Conservation (phyloP, 768 basidiomycete genomes). For the Agaricus subrufescens region DNA sequence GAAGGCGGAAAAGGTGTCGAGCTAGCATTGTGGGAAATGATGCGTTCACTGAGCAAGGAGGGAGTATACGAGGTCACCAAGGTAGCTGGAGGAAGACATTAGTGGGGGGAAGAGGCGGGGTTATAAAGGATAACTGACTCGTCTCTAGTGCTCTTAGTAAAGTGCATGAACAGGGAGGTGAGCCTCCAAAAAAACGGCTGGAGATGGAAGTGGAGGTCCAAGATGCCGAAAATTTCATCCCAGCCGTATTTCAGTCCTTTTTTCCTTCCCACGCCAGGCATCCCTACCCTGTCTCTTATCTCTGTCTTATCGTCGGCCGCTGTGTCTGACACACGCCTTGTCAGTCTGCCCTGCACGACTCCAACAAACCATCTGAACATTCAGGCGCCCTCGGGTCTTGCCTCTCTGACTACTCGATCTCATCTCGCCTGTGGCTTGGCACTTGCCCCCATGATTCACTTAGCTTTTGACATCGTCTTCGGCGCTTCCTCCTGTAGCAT, state of each 20-base stretch:
- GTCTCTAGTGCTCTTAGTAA: conserved; percentile 85
- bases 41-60: conserved; percentile 41
- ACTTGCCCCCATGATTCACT: neutral
- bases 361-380: no score
- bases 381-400: no score
- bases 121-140: conserved; percentile 47
- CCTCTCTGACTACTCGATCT: no score
- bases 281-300: neutral
- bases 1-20: conserved; percentile 46
- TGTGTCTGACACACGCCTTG: no score
- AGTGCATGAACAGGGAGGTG: conserved; percentile 59
- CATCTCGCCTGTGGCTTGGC: no score
- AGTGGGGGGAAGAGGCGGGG: conserved; percentile 14
- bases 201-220: conserved; percentile 9
- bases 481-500: no score
- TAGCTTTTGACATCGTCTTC: neutral
- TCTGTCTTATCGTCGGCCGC: neutral
- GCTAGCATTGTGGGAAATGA: conserved; percentile 35
- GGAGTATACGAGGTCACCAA: conserved; percentile 88
- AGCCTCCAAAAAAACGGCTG: conserved; percentile 16
- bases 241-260: neutral
- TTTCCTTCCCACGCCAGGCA: conserved; percentile 5
- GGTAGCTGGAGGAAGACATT: conserved; percentile 52
- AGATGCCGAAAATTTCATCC: conserved; percentile 14
- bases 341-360: no score